A percentile compares a stretch with the other conserved stretches of the same genome.
Conservation (phyloP, 1,284 basidiomycete genomes). For the Papiliotrema terrestris region DNA sequence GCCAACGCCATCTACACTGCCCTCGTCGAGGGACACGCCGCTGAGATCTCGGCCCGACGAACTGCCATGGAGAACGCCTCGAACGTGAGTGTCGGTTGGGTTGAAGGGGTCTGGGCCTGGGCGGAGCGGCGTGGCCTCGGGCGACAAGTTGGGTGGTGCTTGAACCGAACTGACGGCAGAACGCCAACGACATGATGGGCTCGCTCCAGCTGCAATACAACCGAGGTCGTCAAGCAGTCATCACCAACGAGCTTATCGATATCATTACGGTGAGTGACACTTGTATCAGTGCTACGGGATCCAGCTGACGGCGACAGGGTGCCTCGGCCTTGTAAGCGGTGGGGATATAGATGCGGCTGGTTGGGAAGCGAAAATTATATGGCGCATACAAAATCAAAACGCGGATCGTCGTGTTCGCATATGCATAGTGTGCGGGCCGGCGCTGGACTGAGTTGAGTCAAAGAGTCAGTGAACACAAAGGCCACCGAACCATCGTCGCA, state of each 20-base stretch:
- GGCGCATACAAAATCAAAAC: background rate
- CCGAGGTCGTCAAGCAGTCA: conserved; percentile 97
- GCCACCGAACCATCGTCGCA: too few relatives aligned
- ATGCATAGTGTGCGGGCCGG: background rate
- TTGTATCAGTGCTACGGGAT: too few relatives aligned
- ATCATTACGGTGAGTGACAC: conserved; percentile 35
- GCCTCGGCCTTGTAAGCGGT: conserved; percentile 34
- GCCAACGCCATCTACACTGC: conserved; percentile 96
- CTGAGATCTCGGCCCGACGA: conserved; percentile 72
- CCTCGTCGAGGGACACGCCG: conserved; percentile 92
- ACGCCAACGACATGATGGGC: conserved; percentile 88
- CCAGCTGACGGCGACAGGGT: conserved; percentile 15
- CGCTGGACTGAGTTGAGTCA: background rate
- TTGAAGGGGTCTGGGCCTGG: too few relatives aligned
- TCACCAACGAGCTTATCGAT: conserved; percentile 54
- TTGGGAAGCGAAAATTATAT: background rate
- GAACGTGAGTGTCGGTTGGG: conserved; percentile 55
- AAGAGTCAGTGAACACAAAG: too few relatives aligned
- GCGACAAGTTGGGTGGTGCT: background rate
- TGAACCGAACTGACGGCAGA: conserved; percentile 50
- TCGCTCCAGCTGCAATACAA: conserved; percentile 91
- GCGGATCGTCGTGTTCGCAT: background rate
- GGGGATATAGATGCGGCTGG: background rate
- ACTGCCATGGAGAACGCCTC: conserved; percentile 99
- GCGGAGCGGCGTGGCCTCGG: too few relatives aligned